These are phyloP conservation scores for Venturiaceae sp. DNA, from an alignment of 2,329 filamentous ascomycete genomes.

Conservation along the genomic window DNA sequence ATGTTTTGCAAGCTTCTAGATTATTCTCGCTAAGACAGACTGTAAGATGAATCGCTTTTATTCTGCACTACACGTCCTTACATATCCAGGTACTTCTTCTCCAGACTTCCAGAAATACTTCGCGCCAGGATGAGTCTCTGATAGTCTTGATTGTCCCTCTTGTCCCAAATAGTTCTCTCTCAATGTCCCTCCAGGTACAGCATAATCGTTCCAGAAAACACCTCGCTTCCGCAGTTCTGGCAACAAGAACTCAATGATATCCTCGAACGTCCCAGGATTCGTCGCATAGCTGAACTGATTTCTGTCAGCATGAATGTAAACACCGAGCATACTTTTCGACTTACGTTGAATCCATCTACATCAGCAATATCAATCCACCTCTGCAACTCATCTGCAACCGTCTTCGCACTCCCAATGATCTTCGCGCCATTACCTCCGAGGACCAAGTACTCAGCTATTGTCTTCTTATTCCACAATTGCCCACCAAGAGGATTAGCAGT, in stretches of 20 bases:
- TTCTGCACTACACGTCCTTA: too few species aligned
- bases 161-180: constrained; percentile 35
- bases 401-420: constrained; percentile 24
- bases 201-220: constrained; percentile 25
- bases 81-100: not conserved
- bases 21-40: too few species aligned
- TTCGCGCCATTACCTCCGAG: constrained; percentile 18
- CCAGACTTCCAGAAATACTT: not conserved
- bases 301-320: not conserved
- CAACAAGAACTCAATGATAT: constrained; percentile 15
- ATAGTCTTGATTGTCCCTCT: not conserved
- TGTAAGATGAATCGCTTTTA: too few species aligned
- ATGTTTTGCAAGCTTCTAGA: too few species aligned
- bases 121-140: not conserved
- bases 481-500: constrained; percentile 12
- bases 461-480: constrained; percentile 15
- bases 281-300: constrained; percentile 11
- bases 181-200: constrained; percentile 25
- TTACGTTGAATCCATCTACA: constrained; percentile 3
- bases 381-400: constrained; percentile 3
- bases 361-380: constrained; percentile 2
- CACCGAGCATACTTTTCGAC: not conserved
- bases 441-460: constrained; percentile 20
- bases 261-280: constrained; percentile 16
- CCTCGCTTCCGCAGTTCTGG: constrained; percentile 17